Evolutionary conservation across 148 eudicot genomes (phyloP).

Genomic region (Polygonum maritimum): DNA sequence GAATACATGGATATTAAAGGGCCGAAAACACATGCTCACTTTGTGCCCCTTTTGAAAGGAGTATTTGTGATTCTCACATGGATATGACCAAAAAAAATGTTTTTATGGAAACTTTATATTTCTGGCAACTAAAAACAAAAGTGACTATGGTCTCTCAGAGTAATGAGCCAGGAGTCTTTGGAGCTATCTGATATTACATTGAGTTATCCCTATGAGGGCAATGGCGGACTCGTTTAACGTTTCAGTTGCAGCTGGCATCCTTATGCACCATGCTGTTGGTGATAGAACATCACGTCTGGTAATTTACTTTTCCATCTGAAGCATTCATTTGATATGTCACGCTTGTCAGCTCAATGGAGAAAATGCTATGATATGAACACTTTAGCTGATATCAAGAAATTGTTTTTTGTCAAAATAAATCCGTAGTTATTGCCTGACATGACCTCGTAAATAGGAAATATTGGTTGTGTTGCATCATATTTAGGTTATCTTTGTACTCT

Average conservation of each 20-base stretch:
- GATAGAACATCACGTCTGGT: constrained; percentile 85
- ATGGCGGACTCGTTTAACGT: constrained; percentile 98
- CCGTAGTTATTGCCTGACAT: neutral
- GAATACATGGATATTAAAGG: neutral
- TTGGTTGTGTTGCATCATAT: neutral
- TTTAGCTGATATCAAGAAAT: neutral
- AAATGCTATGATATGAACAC: neutral
- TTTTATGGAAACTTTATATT: neutral
- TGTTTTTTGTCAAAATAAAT: neutral
- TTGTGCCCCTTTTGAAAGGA: neutral
- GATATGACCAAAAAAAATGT: neutral
- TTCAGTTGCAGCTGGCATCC: constrained; percentile 93
- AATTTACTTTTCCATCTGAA: constrained; percentile 8
- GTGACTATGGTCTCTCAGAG: constrained; percentile 34
- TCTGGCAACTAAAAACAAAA: neutral
- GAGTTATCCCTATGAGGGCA: constrained; percentile 94
- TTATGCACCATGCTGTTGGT: constrained; percentile 94
- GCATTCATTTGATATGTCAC: neutral
- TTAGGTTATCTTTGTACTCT: neutral
- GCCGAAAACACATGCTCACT: neutral
- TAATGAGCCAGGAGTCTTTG: constrained; percentile 76
- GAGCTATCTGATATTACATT: constrained; percentile 61
- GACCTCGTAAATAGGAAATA: neutral
- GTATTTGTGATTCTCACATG: neutral
- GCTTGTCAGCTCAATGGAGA: neutral